A percentile compares a stretch with the other conserved stretches of the same genome.
Conservation (phyloP, 2,329 filamentous ascomycete genomes). For the Beauveria australis region DNA sequence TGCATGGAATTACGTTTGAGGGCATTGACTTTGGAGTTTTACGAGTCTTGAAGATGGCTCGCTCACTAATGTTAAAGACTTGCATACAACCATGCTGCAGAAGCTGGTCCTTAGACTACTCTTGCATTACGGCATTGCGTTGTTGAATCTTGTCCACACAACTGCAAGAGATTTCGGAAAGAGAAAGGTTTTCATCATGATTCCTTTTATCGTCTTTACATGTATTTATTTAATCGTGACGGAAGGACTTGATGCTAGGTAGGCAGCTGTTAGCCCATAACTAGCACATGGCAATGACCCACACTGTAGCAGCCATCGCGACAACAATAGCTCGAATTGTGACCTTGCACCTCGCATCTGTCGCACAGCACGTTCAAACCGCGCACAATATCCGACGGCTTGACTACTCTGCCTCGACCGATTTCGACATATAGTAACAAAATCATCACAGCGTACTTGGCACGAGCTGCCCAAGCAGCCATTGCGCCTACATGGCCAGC, state of each 20-base stretch:
- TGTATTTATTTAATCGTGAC: no score
- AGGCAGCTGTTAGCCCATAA: background rate
- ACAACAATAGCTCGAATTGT: background rate
- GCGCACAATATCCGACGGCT: background rate
- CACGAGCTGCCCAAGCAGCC: background rate
- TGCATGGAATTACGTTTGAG: background rate
- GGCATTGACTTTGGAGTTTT: constrained; percentile 1
- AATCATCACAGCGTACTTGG: no score
- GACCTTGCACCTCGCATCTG: background rate
- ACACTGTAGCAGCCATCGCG: background rate
- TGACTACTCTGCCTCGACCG: background rate
- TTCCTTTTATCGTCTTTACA: no score
- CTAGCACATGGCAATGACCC: background rate
- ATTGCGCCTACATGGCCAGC: constrained; percentile 5
- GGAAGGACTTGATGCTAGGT: background rate
- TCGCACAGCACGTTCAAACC: background rate
- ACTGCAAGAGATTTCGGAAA: no score
- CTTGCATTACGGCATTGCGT: no score
- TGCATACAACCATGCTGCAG: background rate
- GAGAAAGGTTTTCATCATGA: no score
- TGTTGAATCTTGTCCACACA: no score
- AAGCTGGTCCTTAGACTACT: no score
- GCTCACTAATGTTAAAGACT: background rate
- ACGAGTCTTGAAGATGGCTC: background rate
- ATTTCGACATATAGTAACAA: background rate